Evolutionary conservation across 2,329 filamentous ascomycete genomes (phyloP).

Genomic region (Aspergillus sp.): DNA sequence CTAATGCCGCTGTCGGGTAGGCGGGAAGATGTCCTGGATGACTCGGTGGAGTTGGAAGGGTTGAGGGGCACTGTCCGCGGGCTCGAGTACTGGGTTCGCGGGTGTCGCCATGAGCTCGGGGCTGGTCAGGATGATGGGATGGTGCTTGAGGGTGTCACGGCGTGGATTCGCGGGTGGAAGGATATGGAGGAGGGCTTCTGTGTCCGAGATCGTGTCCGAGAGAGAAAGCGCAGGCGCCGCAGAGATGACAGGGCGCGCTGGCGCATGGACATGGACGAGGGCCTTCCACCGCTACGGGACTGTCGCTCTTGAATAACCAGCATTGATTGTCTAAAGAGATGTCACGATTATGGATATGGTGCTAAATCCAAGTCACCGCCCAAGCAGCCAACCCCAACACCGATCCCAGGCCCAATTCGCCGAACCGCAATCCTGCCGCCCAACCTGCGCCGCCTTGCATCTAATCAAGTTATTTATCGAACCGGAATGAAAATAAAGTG

Average conservation of each 20-base stretch:
- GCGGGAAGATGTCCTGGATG: conserved; percentile 22
- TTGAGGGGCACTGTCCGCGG: conserved; percentile 28
- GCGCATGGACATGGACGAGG: neutral
- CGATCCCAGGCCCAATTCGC: conserved; percentile 15
- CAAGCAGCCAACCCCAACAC: conserved; percentile 5
- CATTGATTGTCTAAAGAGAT: too few relatives aligned
- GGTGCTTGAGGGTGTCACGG: conserved; percentile 30
- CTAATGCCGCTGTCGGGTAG: conserved; percentile 8
- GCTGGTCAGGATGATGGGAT: conserved; percentile 18
- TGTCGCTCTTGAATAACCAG: too few relatives aligned
- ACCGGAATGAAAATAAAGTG: conserved; percentile 10
- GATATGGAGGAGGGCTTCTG: conserved; percentile 33
- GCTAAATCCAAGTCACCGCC: conserved; percentile 5
- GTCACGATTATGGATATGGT: neutral
- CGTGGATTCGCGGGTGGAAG: conserved; percentile 36
- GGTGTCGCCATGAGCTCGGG: conserved; percentile 9
- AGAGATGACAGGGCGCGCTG: conserved; percentile 14
- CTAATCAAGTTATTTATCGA: conserved; percentile 21
- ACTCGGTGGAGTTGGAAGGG: conserved; percentile 25
- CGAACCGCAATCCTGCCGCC: conserved; percentile 17
- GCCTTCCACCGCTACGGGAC: neutral
- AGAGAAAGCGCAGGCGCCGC: conserved; percentile 53
- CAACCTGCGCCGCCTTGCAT: conserved; percentile 23
- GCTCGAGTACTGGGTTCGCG: conserved; percentile 25
- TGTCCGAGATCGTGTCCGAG: too few relatives aligned